These are phyloP conservation scores for Orobanche coerulescens DNA, from an alignment of 257 asterid species.

Conservation along the genomic window DNA sequence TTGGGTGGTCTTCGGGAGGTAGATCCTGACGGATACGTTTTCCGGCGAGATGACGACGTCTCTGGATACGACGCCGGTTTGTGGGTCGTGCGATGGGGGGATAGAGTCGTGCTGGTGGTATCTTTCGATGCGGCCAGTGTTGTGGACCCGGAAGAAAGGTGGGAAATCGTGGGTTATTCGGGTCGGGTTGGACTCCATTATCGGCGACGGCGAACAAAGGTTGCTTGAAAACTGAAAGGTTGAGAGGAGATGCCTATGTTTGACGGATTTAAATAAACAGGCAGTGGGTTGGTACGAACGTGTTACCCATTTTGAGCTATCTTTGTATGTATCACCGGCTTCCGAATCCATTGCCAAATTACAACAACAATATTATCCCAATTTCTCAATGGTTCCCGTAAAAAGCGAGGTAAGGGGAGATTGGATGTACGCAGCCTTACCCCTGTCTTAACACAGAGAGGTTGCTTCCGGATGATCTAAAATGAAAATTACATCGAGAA, in stretches of 20 bases:
- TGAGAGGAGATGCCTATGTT: not conserved
- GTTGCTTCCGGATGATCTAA: too few relatives aligned
- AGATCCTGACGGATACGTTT: slow-evolving; percentile 41
- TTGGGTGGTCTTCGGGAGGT: slow-evolving; percentile 37
- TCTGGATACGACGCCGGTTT: slow-evolving; percentile 40
- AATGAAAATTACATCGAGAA: too few relatives aligned
- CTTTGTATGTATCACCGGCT: too few relatives aligned
- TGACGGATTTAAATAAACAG: not conserved
- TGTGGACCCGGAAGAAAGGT: slow-evolving; percentile 39
- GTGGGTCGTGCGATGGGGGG: slow-evolving; percentile 45
- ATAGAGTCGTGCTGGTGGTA: slow-evolving; percentile 11
- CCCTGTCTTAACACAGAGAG: too few relatives aligned
- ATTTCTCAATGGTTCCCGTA: too few relatives aligned
- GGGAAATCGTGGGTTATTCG: slow-evolving; percentile 36
- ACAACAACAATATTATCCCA: too few relatives aligned
- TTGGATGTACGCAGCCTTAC: too few relatives aligned
- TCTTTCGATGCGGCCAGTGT: slow-evolving; percentile 44
- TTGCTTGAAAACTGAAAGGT: not conserved
- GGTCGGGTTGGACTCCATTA: slow-evolving; percentile 21
- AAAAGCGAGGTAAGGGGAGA: too few relatives aligned
- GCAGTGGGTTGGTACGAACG: too few relatives aligned
- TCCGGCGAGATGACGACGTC: slow-evolving; percentile 48
- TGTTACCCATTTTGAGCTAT: too few relatives aligned
- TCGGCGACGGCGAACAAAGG: not conserved
- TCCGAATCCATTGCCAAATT: too few relatives aligned